Evolutionary conservation across 495 filamentous ascomycete genomes (phyloP), one percentile per base, ranked within the genome.

Genomic region (Annulohypoxylon maeteangense): DNA sequence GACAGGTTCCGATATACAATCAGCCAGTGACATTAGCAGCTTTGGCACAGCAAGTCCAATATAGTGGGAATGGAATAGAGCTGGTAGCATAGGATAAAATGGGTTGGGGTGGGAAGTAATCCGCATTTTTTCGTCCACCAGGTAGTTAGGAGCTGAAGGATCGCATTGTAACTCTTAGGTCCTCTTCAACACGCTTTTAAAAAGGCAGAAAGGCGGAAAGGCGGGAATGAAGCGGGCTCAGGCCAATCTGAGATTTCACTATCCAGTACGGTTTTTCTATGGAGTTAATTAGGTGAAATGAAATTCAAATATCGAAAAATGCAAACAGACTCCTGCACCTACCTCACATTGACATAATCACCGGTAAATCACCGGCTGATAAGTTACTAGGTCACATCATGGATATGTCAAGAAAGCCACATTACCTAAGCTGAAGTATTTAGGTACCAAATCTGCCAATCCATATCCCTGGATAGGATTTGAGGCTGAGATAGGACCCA

Each of bases 21-120:
- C 74, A 58, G 51, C 32, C 11, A 75, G 73, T 51, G 76, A 75
- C 29, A 53, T 62, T n/a, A 78, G 76, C 57, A 78, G 76, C 48
- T 65, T 75, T 44, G 71, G 76, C 8, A 75, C 76, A 16, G 64
- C 72, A n/a, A 78, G 76, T 65, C 70, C 71, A 20, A 64, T 72
- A 73, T 78, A 40, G 62, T 45, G 36, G 29, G 23, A 56, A 29
- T 20, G 25, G 5, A 34, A 63, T 47, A 34, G 50, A 65, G 53
- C 11, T 6, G 31, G 7, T 27, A 51, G 34, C 22, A 63, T 67
- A 38, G 71, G 65, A 72, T 72, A 72, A 11, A 50, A 64, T 1
- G 11, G 58, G 51, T 25, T 31, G 5, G 23, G 23, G 47, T 36
- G 61, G 36, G 38, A 34, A 18, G 32, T 44, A 27, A 25, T 34